phyloP scores from a whole-genome alignment of 148 eudicot genomes.

The Spergularia marina region DNA sequence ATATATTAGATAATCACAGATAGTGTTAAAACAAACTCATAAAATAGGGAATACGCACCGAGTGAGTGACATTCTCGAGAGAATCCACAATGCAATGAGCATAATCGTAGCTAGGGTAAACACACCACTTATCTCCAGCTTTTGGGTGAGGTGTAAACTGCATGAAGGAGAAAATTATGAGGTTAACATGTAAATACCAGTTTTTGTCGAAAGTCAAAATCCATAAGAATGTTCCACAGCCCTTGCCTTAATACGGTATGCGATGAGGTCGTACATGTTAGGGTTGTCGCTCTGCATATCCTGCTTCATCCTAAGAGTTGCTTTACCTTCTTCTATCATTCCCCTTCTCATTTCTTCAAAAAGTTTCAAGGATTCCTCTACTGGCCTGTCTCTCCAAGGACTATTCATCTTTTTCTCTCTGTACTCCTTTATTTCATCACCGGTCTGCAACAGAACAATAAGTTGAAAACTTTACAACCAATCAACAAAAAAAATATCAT shows the following conservation, averaged over 20 bases:
- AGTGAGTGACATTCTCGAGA: constrained; percentile 89
- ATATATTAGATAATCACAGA: neutral
- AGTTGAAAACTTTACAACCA: constrained; percentile 1
- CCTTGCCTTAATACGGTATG: constrained; percentile 97
- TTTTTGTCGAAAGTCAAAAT: neutral
- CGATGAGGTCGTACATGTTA: constrained; percentile 97
- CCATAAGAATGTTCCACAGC: neutral
- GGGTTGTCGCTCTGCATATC: constrained; percentile 92
- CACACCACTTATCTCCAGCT: constrained; percentile 97
- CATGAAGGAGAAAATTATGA: neutral
- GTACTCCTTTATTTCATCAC: constrained; percentile 83
- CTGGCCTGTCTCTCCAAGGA: constrained; percentile 96
- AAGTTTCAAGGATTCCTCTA: constrained; percentile 69
- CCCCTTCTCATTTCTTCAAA: constrained; percentile 93
- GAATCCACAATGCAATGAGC: constrained; percentile 95
- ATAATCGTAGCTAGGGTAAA: constrained; percentile 93
- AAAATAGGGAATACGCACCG: constrained; percentile 42
- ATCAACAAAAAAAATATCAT: neutral
- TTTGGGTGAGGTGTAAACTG: constrained; percentile 98
- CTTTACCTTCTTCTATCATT: constrained; percentile 92
- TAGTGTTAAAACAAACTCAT: neutral
- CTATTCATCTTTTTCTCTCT: constrained; percentile 91
- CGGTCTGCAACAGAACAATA: constrained; percentile 43
- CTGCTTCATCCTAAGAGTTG: constrained; percentile 97
- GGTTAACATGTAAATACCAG: neutral